Base-by-base conservation (phyloP, 2,329 filamentous ascomycete genomes). In the Epichloe scottii region DNA sequence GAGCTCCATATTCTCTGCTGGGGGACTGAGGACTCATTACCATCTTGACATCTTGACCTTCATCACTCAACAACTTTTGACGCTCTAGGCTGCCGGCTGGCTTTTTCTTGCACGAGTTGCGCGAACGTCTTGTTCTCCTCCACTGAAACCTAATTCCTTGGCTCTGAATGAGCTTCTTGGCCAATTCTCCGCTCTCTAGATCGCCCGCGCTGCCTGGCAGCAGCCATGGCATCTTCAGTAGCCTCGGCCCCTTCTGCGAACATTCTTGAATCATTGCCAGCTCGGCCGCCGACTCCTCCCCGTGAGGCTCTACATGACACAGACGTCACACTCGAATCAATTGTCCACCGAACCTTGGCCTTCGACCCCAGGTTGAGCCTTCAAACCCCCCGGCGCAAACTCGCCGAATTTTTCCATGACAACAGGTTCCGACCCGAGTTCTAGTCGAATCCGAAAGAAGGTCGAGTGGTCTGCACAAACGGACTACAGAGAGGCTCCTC, bases 211-310 rank as follows among this genome's bases (percentile, higher is more conserved):
- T 66, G 67, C 66, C 60, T 63, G 53, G 60, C 63, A 57, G 60
- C 59, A 64, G 66, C 61, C 64, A 70, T 70, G 66, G 66, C 67
- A 68, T 70, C 67, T 68, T 66, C 66, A 65, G 51, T 51, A 58
- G 66, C 63, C 56, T 54, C 61, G 63, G 64, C 61, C 58, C 54
- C 63, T 58, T 56, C 63, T 54, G 59, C 59, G 54, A 59, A 54
- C 34, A 48, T 71, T 59, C 68, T 82, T 58, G 75, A 79, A 55
- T 70, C 72, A 52, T 69, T 82, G 50, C 70, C 74, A 55, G 65
- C 77, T 54, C 75, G 80, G 64, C 82, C 82, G 26, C 82, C 82
- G n/a, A 86, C 82, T 35, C 82, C 82, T 45, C 82, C 82, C n/a
- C 76, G 75, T 58, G 78, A 79, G 62, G 68, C 73, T 37, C 66